Base-by-base conservation (phyloP, 1,139 yeast genomes). In the Pichia sp. region DNA sequence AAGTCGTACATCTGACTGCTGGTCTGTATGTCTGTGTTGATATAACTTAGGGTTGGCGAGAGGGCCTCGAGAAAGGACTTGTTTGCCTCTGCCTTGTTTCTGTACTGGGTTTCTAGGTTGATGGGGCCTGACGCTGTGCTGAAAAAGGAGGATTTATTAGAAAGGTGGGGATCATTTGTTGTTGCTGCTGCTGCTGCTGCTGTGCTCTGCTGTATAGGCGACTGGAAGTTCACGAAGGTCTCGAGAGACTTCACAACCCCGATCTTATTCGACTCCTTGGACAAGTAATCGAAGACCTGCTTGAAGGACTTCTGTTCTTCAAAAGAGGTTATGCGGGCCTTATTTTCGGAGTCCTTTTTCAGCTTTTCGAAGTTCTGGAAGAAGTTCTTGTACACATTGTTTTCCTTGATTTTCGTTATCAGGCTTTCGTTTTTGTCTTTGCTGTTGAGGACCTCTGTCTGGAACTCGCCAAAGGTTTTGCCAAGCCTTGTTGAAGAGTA, bases 241-340 rank as follows among this genome's bases (percentile, higher is more conserved):
- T 58, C 57, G 12, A 63, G 47, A 0, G 68, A 61, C 26, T 62
- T 59, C 7, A 65, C 58, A 19, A 63, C 55, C 4, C 67, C 65
- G 0, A 60, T 52, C 13, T 60, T 52, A 31, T 60, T 61, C 13
- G 59, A 52, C 21, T 60, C 58, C 40, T 59, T 57, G 46, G 60
- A 57, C 42, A 65, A 50, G 50, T 63, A 62, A 40, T 62, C 61
- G 18, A 66, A 63, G 9, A 65, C 63, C 42, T 59, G 60, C 46
- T 63, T 59, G 46, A 65, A 66, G 4, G 67, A 62, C 49, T 64
- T 62, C 45, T 63, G 66, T 46, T 66, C 69, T 41, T 66, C 66
- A 43, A 64, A 60, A 0, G 68, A 63, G 3, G 67, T 56, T 30
- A 60, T 52, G 40, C 58, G 58, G 5, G 54, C 49, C 19, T 48